Conservation (phyloP, 2,329 filamentous ascomycete genomes). For the Emergomyces orientalis region DNA sequence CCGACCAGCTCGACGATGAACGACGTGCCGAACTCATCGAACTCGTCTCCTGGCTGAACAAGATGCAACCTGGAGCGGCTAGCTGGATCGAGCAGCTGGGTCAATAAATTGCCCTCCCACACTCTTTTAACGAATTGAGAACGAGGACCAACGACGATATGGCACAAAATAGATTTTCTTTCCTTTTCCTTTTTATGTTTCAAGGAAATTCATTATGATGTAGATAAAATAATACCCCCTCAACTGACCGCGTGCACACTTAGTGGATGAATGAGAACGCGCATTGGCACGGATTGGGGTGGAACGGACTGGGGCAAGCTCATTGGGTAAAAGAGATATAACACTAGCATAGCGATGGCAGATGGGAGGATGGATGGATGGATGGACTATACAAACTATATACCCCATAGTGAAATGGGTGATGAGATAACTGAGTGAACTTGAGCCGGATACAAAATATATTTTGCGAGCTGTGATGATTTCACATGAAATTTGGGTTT, state of each 20-base stretch:
- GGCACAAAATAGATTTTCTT: neutral
- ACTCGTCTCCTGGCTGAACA: constrained; percentile 41
- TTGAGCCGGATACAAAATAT: neutral
- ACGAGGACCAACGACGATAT: neutral
- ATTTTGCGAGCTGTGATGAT: neutral
- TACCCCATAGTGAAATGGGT: neutral
- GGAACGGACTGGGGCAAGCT: neutral
- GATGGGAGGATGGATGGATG: neutral
- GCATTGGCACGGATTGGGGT: neutral
- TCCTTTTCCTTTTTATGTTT: constrained; percentile 2
- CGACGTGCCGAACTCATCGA: constrained; percentile 39
- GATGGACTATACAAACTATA: neutral
- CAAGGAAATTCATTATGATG: constrained; percentile 1
- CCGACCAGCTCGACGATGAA: constrained; percentile 41
- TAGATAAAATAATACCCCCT: neutral
- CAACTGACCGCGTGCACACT: neutral
- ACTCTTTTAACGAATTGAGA: neutral
- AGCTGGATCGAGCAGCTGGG: constrained; percentile 26
- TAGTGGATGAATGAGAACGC: neutral
- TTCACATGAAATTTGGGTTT: neutral
- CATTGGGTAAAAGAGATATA: neutral
- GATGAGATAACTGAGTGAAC: neutral
- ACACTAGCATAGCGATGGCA: neutral
- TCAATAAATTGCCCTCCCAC: constrained; percentile 7
- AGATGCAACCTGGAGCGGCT: constrained; percentile 34